These are phyloP conservation scores for Astrocystis sublimbata DNA, from an alignment of 495 filamentous ascomycete genomes.

Conservation along the genomic window DNA sequence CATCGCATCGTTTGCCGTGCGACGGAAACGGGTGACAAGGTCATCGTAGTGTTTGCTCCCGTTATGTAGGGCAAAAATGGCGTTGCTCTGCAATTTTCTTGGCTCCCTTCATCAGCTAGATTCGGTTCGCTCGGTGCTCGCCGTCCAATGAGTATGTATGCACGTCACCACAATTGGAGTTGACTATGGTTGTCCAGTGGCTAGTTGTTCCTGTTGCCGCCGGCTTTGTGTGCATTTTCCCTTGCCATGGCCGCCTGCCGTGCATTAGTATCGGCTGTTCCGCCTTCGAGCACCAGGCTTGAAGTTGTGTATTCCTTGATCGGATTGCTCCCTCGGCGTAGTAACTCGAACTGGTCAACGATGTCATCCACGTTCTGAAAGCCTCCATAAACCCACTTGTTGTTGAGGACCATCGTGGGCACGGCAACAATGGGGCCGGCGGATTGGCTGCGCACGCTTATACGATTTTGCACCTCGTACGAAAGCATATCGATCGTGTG, in stretches of 20 bases:
- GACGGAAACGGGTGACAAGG: background rate
- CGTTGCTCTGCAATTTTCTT: conserved; percentile 16
- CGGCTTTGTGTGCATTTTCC: background rate
- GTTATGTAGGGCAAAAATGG: background rate
- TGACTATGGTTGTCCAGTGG: background rate
- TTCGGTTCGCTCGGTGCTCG: background rate
- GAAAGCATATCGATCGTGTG: conserved; percentile 27
- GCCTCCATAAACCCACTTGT: conserved; percentile 65
- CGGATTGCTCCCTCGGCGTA: conserved; percentile 20
- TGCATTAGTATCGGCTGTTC: conserved; percentile 12
- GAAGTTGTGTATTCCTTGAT: conserved; percentile 14
- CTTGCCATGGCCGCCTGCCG: conserved; percentile 10
- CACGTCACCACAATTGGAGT: background rate
- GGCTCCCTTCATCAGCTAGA: background rate
- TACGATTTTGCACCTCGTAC: conserved; percentile 43
- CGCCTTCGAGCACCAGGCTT: conserved; percentile 16
- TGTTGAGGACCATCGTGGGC: conserved; percentile 73
- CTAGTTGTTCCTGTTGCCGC: background rate
- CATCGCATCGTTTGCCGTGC: background rate
- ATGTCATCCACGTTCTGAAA: conserved; percentile 58
- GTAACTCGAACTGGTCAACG: conserved; percentile 45
- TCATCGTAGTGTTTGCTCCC: background rate
- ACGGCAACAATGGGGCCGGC: conserved; percentile 62
- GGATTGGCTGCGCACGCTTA: conserved; percentile 52
- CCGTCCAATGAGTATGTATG: no score